Conservation (phyloP, 768 basidiomycete species). For the Crassisporium funariophilum region DNA sequence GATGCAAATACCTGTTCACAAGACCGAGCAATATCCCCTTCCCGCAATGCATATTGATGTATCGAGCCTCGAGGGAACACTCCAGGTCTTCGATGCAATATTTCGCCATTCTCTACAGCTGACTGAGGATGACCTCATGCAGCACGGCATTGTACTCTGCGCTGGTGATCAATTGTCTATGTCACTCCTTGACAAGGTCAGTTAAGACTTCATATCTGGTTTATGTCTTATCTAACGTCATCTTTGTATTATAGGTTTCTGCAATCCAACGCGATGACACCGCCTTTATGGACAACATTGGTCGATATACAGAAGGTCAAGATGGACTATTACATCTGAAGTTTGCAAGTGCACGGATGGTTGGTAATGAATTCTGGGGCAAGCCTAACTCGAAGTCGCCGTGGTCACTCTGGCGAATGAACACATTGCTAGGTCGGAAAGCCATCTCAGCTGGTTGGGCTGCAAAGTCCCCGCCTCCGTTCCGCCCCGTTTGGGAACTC, state of each 20-base stretch:
- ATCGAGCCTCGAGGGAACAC: conserved; percentile 18
- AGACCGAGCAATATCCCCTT: conserved; percentile 21
- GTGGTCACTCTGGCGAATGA: conserved; percentile 20
- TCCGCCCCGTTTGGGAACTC: conserved; percentile 16
- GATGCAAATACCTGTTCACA: conserved; percentile 15
- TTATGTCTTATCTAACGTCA: neutral
- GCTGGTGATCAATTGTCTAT: conserved; percentile 18
- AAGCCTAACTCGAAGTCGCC: conserved; percentile 22
- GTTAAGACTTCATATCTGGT: neutral
- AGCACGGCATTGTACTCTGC: conserved; percentile 17
- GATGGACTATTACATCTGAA: conserved; percentile 29
- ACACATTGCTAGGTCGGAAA: conserved; percentile 15
- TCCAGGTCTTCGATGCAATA: conserved; percentile 14
- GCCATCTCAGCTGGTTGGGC: conserved; percentile 14
- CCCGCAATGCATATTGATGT: conserved; percentile 20
- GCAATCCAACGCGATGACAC: conserved; percentile 22
- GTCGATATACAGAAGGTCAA: conserved; percentile 17
- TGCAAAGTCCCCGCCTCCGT: conserved; percentile 13
- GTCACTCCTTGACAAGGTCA: conserved; percentile 17
- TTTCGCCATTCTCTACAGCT: conserved; percentile 10
- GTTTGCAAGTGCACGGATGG: conserved; percentile 20
- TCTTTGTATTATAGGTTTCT: conserved; percentile 16
- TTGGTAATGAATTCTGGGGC: conserved; percentile 31
- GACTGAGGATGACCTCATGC: conserved; percentile 13
- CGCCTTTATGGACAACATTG: conserved; percentile 15